Percentiles rank a stretch among this genome's conserved stretches.
Conservation (phyloP, 1,284 basidiomycete genomes). For the Gymnopus androsaceus region DNA sequence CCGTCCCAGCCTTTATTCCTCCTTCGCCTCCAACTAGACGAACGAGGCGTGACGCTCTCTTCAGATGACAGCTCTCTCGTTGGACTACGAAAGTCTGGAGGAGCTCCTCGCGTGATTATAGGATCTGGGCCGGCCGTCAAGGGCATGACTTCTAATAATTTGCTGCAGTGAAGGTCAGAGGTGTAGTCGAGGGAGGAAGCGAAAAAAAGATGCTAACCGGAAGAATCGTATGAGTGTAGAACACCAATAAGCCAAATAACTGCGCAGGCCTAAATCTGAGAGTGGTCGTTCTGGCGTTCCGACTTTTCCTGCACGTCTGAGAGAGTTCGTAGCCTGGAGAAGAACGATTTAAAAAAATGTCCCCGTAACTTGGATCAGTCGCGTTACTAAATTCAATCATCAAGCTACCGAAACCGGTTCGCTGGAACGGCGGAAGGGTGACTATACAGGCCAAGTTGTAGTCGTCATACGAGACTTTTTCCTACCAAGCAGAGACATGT, state of each 20-base stretch:
- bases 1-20: constrained; percentile 69
- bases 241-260: constrained; percentile 93
- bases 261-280: constrained; percentile 88
- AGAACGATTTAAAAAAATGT: not conserved
- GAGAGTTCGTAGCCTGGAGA: constrained; percentile 87
- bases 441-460: constrained; percentile 98
- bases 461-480: constrained; percentile 94
- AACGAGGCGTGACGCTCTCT: not conserved
- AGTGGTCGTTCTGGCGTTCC: constrained; percentile 96
- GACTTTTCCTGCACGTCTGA: constrained; percentile 67
- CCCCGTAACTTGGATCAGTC: not conserved
- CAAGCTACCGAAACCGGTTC: constrained; percentile 89
- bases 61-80: constrained; percentile 31
- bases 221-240: constrained; percentile 84
- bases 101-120: constrained; percentile 41
- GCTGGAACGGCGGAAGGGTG: constrained; percentile 91
- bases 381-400: constrained; percentile 93
- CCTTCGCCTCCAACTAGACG: constrained; percentile 49
- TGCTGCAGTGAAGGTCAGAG: constrained; percentile 30
- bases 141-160: constrained; percentile 48
- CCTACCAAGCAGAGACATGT: constrained; percentile 47
- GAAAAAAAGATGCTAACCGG: constrained; percentile 37
- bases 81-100: constrained; percentile 44
- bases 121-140: constrained; percentile 41
- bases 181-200: constrained; percentile 31